Evolutionary conservation across 2,329 filamentous ascomycete genomes (phyloP).

Genomic region (Lasiodiplodia gonubiensis): DNA sequence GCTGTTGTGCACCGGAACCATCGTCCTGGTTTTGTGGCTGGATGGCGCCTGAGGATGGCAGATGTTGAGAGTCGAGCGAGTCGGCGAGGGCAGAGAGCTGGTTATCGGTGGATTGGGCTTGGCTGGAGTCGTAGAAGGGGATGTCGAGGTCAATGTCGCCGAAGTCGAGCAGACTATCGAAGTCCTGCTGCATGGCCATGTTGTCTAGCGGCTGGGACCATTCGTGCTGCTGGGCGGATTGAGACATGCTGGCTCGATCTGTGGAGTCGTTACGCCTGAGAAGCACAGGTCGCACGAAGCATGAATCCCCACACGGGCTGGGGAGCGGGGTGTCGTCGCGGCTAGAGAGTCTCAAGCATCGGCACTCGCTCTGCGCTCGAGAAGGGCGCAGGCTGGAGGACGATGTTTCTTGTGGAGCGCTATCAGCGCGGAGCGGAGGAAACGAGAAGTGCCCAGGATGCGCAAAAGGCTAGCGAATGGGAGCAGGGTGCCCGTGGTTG

Average conservation of each 20-base stretch:
- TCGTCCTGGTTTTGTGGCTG: constrained; percentile 43
- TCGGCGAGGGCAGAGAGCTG: constrained; percentile 42
- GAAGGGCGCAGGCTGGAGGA: neutral
- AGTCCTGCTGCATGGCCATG: constrained; percentile 50
- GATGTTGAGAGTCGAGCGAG: constrained; percentile 34
- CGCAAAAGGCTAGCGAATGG: constrained; percentile 21
- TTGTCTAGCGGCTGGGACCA: constrained; percentile 52
- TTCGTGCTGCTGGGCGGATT: constrained; percentile 38
- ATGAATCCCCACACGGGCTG: constrained; percentile 26
- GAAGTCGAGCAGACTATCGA: constrained; percentile 52
- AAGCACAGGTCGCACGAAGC: constrained; percentile 27
- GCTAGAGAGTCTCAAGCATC: constrained; percentile 3
- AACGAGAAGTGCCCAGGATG: constrained; percentile 13
- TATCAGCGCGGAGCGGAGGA: constrained; percentile 9
- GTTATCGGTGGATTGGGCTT: constrained; percentile 33
- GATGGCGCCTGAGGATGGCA: constrained; percentile 33
- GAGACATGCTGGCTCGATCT: constrained; percentile 22
- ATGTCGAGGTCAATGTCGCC: constrained; percentile 42
- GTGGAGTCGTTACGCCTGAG: constrained; percentile 6
- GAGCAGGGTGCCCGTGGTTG: constrained; percentile 17
- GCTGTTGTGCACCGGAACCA: constrained; percentile 33
- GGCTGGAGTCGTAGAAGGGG: constrained; percentile 38
- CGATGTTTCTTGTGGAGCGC: constrained; percentile 11
- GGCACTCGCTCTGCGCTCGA: constrained; percentile 11
- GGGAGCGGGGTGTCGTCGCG: constrained; percentile 17